Evolutionary conservation across 108 stramenopile genomes (phyloP).

Genomic region (Cyclostephanos tholiformis): DNA sequence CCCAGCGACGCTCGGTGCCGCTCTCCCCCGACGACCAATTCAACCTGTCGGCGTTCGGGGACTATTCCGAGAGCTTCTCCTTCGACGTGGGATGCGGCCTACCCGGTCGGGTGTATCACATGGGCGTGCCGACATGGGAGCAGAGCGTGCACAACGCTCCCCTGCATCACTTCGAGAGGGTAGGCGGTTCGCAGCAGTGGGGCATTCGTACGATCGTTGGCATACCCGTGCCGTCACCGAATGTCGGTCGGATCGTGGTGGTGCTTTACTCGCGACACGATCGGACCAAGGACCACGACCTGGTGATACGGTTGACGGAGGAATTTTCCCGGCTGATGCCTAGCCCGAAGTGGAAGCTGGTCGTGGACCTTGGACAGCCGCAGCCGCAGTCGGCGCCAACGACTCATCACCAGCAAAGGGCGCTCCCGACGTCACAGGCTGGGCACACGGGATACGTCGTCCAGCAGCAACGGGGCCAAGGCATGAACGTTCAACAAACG

Average conservation of each 20-base stretch:
- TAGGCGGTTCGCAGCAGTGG: conserved; percentile 85
- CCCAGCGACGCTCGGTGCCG: conserved; percentile 27
- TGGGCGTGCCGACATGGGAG: conserved; percentile 85
- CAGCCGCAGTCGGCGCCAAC: conserved; percentile 1
- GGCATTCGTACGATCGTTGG: conserved; percentile 84
- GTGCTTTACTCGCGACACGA: conserved; percentile 79
- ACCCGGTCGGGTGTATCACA: conserved; percentile 81
- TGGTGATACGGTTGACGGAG: conserved; percentile 70
- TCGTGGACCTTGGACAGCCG: conserved; percentile 75
- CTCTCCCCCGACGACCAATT: conserved; percentile 68
- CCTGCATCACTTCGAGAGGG: conserved; percentile 75
- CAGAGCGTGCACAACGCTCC: conserved; percentile 87
- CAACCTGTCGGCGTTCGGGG: conserved; percentile 78
- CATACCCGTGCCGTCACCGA: conserved; percentile 79
- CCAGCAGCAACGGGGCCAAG: background rate
- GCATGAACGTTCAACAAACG: conserved; percentile 9
- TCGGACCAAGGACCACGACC: conserved; percentile 71
- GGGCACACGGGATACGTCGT: background rate
- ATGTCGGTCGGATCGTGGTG: conserved; percentile 83
- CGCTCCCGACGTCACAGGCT: conserved; percentile 1
- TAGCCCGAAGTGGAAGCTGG: conserved; percentile 86
- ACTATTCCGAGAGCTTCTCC: conserved; percentile 85
- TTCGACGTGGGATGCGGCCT: conserved; percentile 87
- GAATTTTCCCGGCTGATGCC: conserved; percentile 81
- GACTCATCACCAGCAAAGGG: background rate